phyloP scores from a whole-genome alignment of 2,329 filamentous ascomycete genomes.

The Curvularia verruculosa region DNA sequence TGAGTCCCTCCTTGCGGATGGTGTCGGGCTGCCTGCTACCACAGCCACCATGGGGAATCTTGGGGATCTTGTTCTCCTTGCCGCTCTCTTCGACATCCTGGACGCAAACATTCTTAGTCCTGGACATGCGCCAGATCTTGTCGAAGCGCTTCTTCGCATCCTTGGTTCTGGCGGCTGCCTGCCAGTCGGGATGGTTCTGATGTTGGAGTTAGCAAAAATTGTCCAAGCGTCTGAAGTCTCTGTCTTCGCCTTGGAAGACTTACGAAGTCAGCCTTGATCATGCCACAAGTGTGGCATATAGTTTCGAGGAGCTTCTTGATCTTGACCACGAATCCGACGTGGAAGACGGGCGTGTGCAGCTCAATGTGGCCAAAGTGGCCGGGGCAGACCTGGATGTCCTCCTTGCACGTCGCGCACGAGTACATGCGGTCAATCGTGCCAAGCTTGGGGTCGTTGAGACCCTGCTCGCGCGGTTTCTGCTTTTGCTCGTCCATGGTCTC shows the following conservation, averaged over 20 bases:
- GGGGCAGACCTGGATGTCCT: constrained; percentile 94
- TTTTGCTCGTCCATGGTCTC: constrained; percentile 99
- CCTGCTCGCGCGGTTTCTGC: constrained; percentile 85
- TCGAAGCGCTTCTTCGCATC: constrained; percentile 96
- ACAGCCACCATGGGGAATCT: constrained; percentile 79
- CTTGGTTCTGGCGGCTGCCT: constrained; percentile 79
- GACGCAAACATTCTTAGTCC: constrained; percentile 84
- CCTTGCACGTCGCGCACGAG: constrained; percentile 94
- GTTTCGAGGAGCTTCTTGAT: constrained; percentile 99
- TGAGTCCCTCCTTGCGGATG: constrained; percentile 84
- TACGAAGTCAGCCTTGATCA: constrained; percentile 97
- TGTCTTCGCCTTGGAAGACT: constrained; percentile 70
- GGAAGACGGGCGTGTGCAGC: constrained; percentile 93
- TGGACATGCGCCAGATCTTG: constrained; percentile 88
- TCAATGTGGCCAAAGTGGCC: constrained; percentile 99
- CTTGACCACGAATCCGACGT: constrained; percentile 94
- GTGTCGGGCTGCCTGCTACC: constrained; percentile 83
- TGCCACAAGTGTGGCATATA: constrained; percentile 98
- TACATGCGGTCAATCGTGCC: constrained; percentile 95
- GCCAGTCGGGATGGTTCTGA: constrained; percentile 78
- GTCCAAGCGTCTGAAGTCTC: constrained; percentile 54
- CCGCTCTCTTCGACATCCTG: constrained; percentile 69
- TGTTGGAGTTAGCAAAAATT: constrained; percentile 62
- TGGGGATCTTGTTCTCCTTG: constrained; percentile 56
- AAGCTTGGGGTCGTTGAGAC: constrained; percentile 93